A percentile compares a stretch with the other conserved stretches of the same genome.
Conservation (phyloP, 805 yeast species). For the Hanseniaspora taiwanica region DNA sequence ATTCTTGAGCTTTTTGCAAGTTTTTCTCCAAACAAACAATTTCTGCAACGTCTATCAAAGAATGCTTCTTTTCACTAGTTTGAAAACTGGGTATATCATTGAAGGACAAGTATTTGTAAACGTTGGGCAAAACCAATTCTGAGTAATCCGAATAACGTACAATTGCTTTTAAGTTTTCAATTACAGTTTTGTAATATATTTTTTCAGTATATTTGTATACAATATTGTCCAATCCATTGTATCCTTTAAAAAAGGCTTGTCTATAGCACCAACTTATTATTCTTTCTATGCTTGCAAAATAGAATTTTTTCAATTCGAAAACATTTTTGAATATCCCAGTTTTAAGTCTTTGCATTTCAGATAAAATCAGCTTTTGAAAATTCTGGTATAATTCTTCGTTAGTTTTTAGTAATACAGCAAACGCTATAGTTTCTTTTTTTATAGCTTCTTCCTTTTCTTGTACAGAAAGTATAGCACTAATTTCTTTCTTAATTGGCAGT, state of each 20-base stretch:
- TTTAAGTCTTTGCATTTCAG: not conserved
- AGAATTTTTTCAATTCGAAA: not conserved
- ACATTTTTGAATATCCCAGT: too few species aligned
- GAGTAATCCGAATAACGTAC: too few species aligned
- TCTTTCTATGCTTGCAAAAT: not conserved
- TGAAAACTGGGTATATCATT: conserved; percentile 7
- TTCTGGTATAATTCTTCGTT: too few species aligned
- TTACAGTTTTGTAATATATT: conserved; percentile 51
- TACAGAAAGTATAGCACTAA: too few species aligned
- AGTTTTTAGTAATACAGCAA: too few species aligned
- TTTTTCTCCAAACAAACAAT: conserved; percentile 26
- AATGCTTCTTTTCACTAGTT: not conserved
- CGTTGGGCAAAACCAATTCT: too few species aligned
- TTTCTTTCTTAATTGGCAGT: too few species aligned
- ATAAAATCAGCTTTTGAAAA: too few species aligned
- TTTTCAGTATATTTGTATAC: conserved; percentile 62
- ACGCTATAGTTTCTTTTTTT: too few species aligned
- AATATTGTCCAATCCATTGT: conserved; percentile 15
- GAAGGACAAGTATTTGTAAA: conserved; percentile 25
- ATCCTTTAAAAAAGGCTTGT: not conserved
- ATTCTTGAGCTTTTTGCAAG: conserved; percentile 37
- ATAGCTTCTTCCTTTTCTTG: too few species aligned
- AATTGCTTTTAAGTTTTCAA: conserved; percentile 34
- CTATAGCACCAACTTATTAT: not conserved
- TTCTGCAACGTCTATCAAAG: not conserved